Conservation (phyloP, 495 filamentous ascomycete genomes). For the Xylaria nigripes region DNA sequence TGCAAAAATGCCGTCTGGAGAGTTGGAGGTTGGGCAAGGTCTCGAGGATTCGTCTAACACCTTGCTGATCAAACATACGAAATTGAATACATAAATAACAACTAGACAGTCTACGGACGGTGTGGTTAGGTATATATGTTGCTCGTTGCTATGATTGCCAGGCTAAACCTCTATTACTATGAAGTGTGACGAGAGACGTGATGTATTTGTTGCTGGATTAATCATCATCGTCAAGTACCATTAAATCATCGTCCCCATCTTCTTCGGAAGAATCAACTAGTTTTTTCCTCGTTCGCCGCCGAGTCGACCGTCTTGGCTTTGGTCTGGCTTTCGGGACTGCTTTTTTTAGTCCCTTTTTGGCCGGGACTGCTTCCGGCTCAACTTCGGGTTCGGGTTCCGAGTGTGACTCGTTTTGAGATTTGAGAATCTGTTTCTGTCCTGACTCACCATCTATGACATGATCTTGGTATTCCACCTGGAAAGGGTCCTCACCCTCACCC, state of each 20-base stretch:
- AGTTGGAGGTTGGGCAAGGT: too few relatives aligned
- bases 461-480: slow-evolving; percentile 23
- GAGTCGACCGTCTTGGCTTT: slow-evolving; percentile 17
- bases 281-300: slow-evolving; percentile 21
- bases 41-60: too few relatives aligned
- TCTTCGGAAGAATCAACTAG: slow-evolving; percentile 18
- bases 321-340: slow-evolving; percentile 19
- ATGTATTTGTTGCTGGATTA: background rate
- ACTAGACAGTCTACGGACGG: too few relatives aligned
- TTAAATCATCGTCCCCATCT: slow-evolving; percentile 13
- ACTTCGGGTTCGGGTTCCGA: slow-evolving; percentile 5
- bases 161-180: too few relatives aligned
- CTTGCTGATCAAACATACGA: too few relatives aligned
- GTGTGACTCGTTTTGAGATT: background rate
- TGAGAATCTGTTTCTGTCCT: background rate
- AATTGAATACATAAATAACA: too few relatives aligned
- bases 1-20: too few relatives aligned
- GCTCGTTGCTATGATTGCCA: too few relatives aligned
- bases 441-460: background rate
- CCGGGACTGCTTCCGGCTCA: slow-evolving; percentile 5
- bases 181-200: background rate
- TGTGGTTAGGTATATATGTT: too few relatives aligned
- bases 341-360: slow-evolving; percentile 13
- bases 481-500: slow-evolving; percentile 25
- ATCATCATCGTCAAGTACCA: slow-evolving; percentile 9